phyloP scores from a whole-genome alignment of 2,329 filamentous ascomycete genomes.

The Epichloe typhina region DNA sequence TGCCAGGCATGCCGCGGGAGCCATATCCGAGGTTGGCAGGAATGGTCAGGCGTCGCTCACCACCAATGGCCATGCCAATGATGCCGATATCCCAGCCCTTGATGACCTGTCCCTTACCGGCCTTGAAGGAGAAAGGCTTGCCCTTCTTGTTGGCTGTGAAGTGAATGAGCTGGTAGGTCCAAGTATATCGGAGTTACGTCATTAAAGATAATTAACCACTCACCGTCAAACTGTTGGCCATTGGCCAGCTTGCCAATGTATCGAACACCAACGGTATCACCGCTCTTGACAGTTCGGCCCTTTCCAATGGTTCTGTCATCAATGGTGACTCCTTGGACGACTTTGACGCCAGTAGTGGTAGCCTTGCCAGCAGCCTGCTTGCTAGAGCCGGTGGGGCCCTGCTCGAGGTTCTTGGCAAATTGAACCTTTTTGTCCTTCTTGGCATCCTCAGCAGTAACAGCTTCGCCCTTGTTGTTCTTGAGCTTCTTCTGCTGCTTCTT shows the following conservation, averaged over 20 bases:
- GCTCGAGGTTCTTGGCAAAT: conserved; percentile 97
- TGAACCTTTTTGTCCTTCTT: conserved; percentile 83
- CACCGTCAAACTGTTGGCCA: conserved; percentile 90
- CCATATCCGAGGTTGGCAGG: conserved; percentile 83
- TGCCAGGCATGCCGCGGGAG: conserved; percentile 67
- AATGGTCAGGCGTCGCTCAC: conserved; percentile 85
- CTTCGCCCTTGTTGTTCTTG: conserved; percentile 95
- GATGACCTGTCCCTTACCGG: conserved; percentile 90
- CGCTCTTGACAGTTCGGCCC: conserved; percentile 76
- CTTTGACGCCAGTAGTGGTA: conserved; percentile 56
- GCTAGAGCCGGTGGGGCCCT: conserved; percentile 72
- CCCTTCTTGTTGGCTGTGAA: conserved; percentile 88
- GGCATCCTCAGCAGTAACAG: conserved; percentile 48
- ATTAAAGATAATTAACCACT: conserved; percentile 22
- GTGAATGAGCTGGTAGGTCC: not conserved
- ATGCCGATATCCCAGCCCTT: conserved; percentile 98
- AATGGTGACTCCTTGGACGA: conserved; percentile 76
- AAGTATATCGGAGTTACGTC: not conserved
- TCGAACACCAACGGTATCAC: conserved; percentile 82
- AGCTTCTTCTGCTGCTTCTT: conserved; percentile 98
- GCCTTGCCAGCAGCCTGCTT: conserved; percentile 27
- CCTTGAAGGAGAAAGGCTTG: conserved; percentile 92
- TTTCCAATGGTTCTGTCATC: conserved; percentile 90
- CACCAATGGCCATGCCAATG: conserved; percentile 81
- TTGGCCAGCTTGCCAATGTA: conserved; percentile 96